Evolutionary conservation across 345 rosid species (phyloP), one percentile per base, ranked within the genome.

Genomic region (Euphorbia tirucalli): DNA sequence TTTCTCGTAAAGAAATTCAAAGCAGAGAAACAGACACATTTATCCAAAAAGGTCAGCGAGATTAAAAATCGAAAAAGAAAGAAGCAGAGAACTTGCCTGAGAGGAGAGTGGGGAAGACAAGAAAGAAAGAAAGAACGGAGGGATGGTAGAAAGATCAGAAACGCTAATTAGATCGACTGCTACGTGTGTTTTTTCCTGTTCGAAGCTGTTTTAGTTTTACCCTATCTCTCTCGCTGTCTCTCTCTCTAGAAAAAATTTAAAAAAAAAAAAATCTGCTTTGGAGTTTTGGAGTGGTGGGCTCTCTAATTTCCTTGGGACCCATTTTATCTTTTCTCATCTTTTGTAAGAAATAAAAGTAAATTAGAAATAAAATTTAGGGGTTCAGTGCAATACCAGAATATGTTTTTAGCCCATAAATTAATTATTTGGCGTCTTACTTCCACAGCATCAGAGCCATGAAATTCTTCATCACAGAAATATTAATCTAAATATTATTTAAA

Each of bases 41-140:
- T 66, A 39, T 14, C 9, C 14, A 37, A 49, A 4, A 49, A 28
- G 16, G 0, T 19, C 7, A 52, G 46, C 1, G 59, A 35, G 37
- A 71, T 50, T 56, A 66, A 49, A 22, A 62, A 63, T 18, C 14
- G 5, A 25, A 63, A 4, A 7, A 11, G n/a, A 43, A 32, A 65
- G 48, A 31, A 25, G 25, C 10, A 30, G 39, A 65, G 48, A 56
- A 57, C 76, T 66, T 66, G 76, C 77, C 77, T 56, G 54, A 0
- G 66, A 31, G 52, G n/a, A 25, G 7, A 4, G 27, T n/a, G 21
- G 27, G 41, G 56, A 58, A 64, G 37, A 30, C 19, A 27, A 16
- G 21, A 9, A 24, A 11, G 27, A n/a, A n/a, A n/a, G n/a, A n/a
- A n/a, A n/a, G n/a, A n/a, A n/a, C 19, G 21, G 18, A 21, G 28